phyloP scores from a whole-genome alignment of 2,329 filamentous ascomycete genomes.

The Beauveria pseudobassiana region DNA sequence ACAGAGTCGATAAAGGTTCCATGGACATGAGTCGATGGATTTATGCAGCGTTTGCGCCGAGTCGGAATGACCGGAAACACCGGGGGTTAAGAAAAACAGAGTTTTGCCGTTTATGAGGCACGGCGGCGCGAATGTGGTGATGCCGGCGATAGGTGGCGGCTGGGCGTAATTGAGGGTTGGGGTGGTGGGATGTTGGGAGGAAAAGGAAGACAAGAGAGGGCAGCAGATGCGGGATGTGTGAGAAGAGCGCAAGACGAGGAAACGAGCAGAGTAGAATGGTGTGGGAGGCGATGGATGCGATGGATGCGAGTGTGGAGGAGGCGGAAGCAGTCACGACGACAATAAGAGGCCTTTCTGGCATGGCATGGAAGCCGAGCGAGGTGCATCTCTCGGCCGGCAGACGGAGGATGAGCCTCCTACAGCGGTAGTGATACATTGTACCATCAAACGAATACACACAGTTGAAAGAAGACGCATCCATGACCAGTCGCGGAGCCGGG shows the following conservation, averaged over 20 bases:
- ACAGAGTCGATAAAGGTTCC: neutral
- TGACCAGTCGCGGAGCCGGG: neutral
- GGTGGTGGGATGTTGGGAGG: neutral
- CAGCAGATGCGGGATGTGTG: neutral
- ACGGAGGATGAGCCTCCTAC: no score
- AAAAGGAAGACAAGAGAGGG: neutral
- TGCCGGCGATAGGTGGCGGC: neutral
- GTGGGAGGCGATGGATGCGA: neutral
- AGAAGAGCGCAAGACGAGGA: neutral
- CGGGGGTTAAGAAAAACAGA: neutral
- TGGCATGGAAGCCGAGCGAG: neutral
- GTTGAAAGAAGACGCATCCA: neutral
- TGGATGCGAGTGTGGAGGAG: neutral
- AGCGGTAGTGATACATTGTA: neutral
- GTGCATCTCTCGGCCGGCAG: no score
- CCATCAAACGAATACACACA: neutral
- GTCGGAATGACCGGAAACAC: neutral
- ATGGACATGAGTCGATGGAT: neutral
- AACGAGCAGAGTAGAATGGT: neutral
- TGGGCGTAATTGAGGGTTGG: neutral
- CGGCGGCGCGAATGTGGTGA: neutral
- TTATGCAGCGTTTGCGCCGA: neutral
- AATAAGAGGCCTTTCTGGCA: neutral
- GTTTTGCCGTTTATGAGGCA: neutral
- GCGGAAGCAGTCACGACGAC: neutral